phyloP scores from a whole-genome alignment of 2,329 filamentous ascomycete species.

The Fusarium concolor region DNA sequence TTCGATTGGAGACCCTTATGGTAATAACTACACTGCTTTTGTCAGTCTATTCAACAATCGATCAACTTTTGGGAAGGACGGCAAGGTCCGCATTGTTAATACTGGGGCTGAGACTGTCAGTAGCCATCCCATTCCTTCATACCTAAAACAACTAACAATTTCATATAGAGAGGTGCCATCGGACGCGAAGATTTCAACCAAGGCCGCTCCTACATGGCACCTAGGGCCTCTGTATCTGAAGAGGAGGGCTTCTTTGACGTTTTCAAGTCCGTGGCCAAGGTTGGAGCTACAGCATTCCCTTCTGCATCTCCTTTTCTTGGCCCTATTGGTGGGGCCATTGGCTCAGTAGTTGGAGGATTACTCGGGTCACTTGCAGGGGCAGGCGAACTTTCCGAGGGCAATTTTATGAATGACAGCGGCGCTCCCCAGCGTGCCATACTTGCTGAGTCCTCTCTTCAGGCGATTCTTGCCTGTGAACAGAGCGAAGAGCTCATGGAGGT shows the following conservation, averaged over 20 bases:
- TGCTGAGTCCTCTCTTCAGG: conserved; percentile 38
- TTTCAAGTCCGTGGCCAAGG: conserved; percentile 27
- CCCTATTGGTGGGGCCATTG: background rate
- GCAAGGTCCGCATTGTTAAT: background rate
- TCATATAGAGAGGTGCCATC: background rate
- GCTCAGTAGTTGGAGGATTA: background rate
- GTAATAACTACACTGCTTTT: conserved; percentile 40
- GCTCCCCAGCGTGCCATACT: conserved; percentile 38
- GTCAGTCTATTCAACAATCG: conserved; percentile 21
- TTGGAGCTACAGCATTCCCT: background rate
- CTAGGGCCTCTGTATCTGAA: background rate
- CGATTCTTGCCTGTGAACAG: conserved; percentile 25
- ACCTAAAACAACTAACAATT: background rate
- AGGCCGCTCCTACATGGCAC: background rate
- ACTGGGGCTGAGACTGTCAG: background rate
- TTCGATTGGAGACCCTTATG: conserved; percentile 36
- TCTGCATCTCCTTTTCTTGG: background rate
- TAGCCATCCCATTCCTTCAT: background rate
- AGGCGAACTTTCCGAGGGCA: background rate
- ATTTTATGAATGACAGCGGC: background rate
- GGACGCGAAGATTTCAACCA: background rate
- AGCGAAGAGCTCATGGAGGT: conserved; percentile 11
- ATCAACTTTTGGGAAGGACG: background rate
- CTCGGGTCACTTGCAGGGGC: background rate
- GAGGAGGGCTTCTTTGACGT: conserved; percentile 41